Conservation (phyloP, 2,329 filamentous ascomycete species). For the Bimuria novae-zelandiae region DNA sequence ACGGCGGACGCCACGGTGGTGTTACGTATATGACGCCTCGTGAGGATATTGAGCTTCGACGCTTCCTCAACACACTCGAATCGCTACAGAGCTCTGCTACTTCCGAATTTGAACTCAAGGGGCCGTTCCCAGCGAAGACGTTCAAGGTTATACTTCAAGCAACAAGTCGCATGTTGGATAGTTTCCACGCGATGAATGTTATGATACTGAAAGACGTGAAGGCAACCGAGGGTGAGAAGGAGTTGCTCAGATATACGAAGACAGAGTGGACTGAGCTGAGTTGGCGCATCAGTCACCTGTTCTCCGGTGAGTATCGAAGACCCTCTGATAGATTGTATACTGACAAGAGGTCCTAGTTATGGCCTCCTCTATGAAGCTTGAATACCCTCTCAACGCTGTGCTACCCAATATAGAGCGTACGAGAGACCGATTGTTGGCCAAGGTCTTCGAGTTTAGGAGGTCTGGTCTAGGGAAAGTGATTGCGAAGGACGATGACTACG, state of each 20-base stretch:
- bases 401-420: constrained; percentile 81
- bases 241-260: constrained; percentile 77
- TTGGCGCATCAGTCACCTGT: constrained; percentile 86
- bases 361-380: constrained; percentile 89
- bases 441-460: constrained; percentile 84
- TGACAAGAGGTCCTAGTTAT: constrained; percentile 61
- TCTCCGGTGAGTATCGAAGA: constrained; percentile 56
- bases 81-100: constrained; percentile 71
- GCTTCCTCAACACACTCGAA: constrained; percentile 75
- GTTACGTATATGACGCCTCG: constrained; percentile 79
- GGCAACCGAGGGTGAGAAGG: constrained; percentile 78
- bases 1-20: constrained; percentile 12
- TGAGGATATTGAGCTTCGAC: constrained; percentile 85
- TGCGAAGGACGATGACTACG: constrained; percentile 80
- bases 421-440: constrained; percentile 81
- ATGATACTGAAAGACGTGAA: constrained; percentile 80
- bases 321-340: not conserved
- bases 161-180: constrained; percentile 84
- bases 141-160: constrained; percentile 77
- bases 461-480: constrained; percentile 58
- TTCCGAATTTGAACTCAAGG: constrained; percentile 86
- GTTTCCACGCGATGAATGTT: constrained; percentile 95
- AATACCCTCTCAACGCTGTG: constrained; percentile 89
- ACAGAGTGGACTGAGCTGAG: constrained; percentile 81
- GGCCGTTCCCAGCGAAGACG: constrained; percentile 78